Evolutionary conservation across 805 yeast genomes (phyloP).

Genomic region (Kodamaea leandrae): DNA sequence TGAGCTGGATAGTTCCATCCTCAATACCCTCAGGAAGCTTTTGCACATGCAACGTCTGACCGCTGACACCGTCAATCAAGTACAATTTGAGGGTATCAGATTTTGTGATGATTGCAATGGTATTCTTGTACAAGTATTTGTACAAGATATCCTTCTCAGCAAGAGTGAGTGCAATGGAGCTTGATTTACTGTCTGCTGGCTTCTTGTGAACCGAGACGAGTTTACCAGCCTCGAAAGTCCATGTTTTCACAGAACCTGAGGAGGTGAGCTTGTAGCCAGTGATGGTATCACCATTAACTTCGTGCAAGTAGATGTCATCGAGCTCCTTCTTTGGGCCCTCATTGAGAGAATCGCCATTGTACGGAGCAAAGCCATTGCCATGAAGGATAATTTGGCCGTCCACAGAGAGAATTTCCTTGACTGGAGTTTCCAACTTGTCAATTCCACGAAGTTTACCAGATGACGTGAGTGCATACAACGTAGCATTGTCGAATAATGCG

Average conservation of each 20-base stretch:
- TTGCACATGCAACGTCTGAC: constrained; percentile 48
- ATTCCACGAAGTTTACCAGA: neutral
- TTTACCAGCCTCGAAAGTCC: constrained; percentile 27
- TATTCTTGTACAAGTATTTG: constrained; percentile 77
- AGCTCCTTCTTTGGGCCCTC: neutral
- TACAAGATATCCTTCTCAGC: constrained; percentile 73
- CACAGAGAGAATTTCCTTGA: neutral
- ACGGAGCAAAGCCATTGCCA: neutral
- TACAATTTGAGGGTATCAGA: constrained; percentile 30
- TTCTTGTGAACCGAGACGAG: constrained; percentile 20
- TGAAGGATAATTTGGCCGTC: neutral
- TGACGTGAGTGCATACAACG: constrained; percentile 1
- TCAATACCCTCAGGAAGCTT: constrained; percentile 29
- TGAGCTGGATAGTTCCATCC: constrained; percentile 44
- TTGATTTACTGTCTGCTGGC: constrained; percentile 22
- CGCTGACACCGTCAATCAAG: constrained; percentile 68
- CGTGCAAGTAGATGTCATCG: constrained; percentile 16
- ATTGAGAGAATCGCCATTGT: neutral
- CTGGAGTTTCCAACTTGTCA: neutral
- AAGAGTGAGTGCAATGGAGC: constrained; percentile 65
- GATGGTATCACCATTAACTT: constrained; percentile 14
- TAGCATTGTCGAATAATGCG: constrained; percentile 13
- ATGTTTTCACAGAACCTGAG: constrained; percentile 20
- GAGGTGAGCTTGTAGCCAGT: constrained; percentile 21
- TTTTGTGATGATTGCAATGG: constrained; percentile 48